phyloP scores from a whole-genome alignment of 352 stramenopile species.

The Phytophthora vignae region DNA sequence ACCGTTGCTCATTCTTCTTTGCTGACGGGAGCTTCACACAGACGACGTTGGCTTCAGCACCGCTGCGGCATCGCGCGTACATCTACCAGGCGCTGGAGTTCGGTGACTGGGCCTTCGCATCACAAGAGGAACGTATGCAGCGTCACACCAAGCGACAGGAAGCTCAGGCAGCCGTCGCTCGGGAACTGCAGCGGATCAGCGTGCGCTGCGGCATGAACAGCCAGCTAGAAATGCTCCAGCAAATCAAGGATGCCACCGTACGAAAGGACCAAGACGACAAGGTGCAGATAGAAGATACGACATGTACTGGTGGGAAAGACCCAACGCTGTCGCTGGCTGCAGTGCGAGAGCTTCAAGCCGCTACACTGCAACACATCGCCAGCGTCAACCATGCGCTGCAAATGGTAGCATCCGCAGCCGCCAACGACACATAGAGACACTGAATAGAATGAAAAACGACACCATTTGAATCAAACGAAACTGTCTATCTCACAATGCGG shows the following conservation, averaged over 20 bases:
- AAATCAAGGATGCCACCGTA: slow-evolving; percentile 5
- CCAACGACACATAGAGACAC: slow-evolving; percentile 2
- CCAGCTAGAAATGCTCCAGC: background rate
- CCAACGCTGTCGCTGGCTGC: slow-evolving; percentile 37
- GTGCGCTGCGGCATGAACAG: slow-evolving; percentile 53
- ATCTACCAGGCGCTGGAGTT: slow-evolving; percentile 68
- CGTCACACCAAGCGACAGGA: slow-evolving; percentile 45
- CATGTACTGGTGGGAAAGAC: slow-evolving; percentile 2
- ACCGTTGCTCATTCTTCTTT: slow-evolving; percentile 64
- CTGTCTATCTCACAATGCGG: slow-evolving; percentile 49
- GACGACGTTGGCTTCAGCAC: slow-evolving; percentile 54
- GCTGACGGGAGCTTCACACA: slow-evolving; percentile 43
- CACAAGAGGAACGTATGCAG: slow-evolving; percentile 58
- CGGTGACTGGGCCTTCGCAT: slow-evolving; percentile 68
- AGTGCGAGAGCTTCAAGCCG: slow-evolving; percentile 53
- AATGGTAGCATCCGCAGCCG: slow-evolving; percentile 20
- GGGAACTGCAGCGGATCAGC: slow-evolving; percentile 56
- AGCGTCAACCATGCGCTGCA: slow-evolving; percentile 49
- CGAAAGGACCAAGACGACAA: slow-evolving; percentile 8
- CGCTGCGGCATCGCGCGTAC: slow-evolving; percentile 53
- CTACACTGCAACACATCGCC: slow-evolving; percentile 63
- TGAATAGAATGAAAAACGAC: slow-evolving; percentile 19
- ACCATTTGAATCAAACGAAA: slow-evolving; percentile 44
- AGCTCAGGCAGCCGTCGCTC: slow-evolving; percentile 35
- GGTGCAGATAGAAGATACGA: background rate